phyloP scores from a whole-genome alignment of 805 yeast genomes.

The Hanseniaspora jakobsenii region DNA sequence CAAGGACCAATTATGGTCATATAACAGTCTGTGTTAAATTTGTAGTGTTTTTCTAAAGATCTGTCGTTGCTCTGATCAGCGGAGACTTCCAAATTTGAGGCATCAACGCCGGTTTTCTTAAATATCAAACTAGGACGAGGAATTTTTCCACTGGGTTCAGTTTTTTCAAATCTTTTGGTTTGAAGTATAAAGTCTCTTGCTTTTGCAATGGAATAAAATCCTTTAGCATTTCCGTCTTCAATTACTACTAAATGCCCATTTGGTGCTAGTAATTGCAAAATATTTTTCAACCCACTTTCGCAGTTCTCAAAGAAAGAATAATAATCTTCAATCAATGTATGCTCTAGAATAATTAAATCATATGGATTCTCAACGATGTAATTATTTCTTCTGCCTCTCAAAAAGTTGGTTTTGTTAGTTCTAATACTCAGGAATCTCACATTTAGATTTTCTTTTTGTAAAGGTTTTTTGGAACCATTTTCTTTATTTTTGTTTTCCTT shows the following conservation, averaged over 20 bases:
- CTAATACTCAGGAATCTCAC: slow-evolving; percentile 43
- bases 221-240: slow-evolving; percentile 83
- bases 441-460: slow-evolving; percentile 44
- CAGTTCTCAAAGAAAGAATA: slow-evolving; percentile 59
- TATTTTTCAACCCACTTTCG: slow-evolving; percentile 50
- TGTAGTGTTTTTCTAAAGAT: slow-evolving; percentile 17
- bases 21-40: slow-evolving; percentile 35
- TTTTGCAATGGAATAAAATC: slow-evolving; percentile 77
- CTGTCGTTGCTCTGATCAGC: slow-evolving; percentile 9
- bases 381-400: not conserved
- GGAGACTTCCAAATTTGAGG: slow-evolving; percentile 1
- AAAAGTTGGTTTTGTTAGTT: slow-evolving; percentile 14
- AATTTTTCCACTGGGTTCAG: slow-evolving; percentile 36
- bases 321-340: slow-evolving; percentile 54
- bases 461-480: slow-evolving; percentile 44
- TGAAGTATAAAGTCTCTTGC: slow-evolving; percentile 86
- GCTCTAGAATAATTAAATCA: slow-evolving; percentile 74
- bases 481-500: slow-evolving; percentile 27
- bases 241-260: slow-evolving; percentile 67
- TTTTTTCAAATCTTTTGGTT: slow-evolving; percentile 55
- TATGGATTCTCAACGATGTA: slow-evolving; percentile 39
- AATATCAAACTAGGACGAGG: slow-evolving; percentile 49
- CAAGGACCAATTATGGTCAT: slow-evolving; percentile 77
- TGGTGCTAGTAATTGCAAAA: slow-evolving; percentile 55
- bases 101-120: slow-evolving; percentile 21